Conservation (phyloP, 2,329 filamentous ascomycete species). For the Aspergillus novofumigatus region DNA sequence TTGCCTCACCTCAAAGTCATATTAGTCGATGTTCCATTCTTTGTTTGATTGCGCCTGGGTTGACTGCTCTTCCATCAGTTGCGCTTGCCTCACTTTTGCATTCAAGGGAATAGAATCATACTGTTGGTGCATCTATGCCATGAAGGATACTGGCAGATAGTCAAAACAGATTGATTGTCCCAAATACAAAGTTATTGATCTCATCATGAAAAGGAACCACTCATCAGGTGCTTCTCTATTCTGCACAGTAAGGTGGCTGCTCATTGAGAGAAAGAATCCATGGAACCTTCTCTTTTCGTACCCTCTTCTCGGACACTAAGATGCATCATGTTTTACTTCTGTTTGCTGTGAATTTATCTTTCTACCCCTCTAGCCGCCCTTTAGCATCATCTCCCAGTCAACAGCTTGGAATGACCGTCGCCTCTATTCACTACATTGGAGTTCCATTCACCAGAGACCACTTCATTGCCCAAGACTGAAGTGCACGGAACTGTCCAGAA, state of each 20-base stretch:
- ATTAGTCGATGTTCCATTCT: not conserved
- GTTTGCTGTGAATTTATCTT: not conserved
- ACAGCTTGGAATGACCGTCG: not conserved
- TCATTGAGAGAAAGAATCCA: not conserved
- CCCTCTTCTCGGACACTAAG: not conserved
- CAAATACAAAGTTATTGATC: not conserved
- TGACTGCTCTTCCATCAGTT: not conserved
- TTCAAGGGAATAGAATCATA: not conserved
- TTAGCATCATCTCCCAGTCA: not conserved
- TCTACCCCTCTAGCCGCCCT: not conserved
- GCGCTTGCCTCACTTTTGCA: not conserved
- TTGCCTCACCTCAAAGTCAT: not conserved
- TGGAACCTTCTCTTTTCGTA: not conserved
- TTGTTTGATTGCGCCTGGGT: not conserved
- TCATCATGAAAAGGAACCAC: too few species aligned
- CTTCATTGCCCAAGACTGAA: not conserved
- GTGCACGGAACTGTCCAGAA: not conserved
- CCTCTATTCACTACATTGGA: not conserved
- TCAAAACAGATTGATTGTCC: not conserved
- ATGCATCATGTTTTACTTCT: not conserved
- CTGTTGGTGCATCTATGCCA: not conserved
- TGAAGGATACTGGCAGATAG: not conserved
- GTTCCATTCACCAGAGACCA: not conserved
- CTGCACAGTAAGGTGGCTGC: not conserved
- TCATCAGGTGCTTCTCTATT: not conserved